These are phyloP conservation scores for Cryptococcus amylolentus DNA, from an alignment of 1,284 basidiomycete genomes.

Conservation along the genomic window DNA sequence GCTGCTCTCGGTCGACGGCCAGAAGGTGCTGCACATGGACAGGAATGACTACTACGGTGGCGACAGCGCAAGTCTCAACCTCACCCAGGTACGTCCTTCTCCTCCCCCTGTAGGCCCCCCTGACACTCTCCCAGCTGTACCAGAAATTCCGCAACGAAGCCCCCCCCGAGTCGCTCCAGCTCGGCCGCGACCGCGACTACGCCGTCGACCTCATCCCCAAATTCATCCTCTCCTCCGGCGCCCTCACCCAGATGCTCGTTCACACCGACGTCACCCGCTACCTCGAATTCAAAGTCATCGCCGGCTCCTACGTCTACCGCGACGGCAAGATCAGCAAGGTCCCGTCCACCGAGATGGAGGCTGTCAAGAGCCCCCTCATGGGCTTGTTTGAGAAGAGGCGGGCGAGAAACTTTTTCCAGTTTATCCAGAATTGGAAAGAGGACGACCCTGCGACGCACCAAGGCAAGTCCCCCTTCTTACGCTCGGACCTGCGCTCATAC, in stretches of 20 bases:
- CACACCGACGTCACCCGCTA: conserved; percentile 99
- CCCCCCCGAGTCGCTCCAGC: conserved; percentile 59
- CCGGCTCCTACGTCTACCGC: conserved; percentile 95
- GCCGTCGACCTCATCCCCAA: conserved; percentile 91
- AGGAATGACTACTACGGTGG: conserved; percentile 99
- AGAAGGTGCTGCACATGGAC: conserved; percentile 99
- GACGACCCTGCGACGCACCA: conserved; percentile 93
- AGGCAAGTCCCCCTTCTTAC: conserved; percentile 55
- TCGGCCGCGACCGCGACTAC: conserved; percentile 92
- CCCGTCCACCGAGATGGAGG: conserved; percentile 96
- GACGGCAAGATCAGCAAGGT: conserved; percentile 98
- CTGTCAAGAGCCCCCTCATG: conserved; percentile 91
- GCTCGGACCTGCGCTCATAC: neutral
- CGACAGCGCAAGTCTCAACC: conserved; percentile 93
- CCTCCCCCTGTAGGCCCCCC: no score
- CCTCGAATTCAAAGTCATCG: conserved; percentile 99
- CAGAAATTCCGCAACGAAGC: conserved; percentile 75
- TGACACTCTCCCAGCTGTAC: conserved; percentile 65
- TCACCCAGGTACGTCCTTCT: conserved; percentile 82
- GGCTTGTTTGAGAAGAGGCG: conserved; percentile 97
- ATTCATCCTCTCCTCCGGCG: conserved; percentile 97
- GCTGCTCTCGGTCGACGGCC: conserved; percentile 94
- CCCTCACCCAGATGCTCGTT: conserved; percentile 96
- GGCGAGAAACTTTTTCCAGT: conserved; percentile 99
- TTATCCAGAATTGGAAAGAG: conserved; percentile 92